Evolutionary conservation across 2,329 filamentous ascomycete genomes (phyloP).

Genomic region (Orbilia javanica): DNA sequence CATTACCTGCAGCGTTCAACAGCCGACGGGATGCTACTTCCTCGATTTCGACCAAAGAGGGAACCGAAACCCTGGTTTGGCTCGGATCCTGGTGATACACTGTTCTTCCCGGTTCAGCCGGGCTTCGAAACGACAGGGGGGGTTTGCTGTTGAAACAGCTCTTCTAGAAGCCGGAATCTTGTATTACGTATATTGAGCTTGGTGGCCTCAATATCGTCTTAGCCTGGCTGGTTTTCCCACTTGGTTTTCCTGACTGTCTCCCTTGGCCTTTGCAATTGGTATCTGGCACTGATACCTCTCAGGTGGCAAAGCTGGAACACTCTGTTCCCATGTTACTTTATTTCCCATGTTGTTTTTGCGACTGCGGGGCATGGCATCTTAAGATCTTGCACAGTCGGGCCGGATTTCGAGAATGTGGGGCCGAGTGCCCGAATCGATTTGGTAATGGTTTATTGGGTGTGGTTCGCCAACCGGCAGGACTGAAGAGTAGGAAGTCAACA

Average conservation of each 20-base stretch:
- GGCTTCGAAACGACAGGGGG: conserved; percentile 29
- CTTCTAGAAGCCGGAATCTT: conserved; percentile 38
- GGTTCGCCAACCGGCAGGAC: not conserved
- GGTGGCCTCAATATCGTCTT: conserved; percentile 20
- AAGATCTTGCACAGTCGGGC: not conserved
- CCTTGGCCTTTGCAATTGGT: too few species aligned
- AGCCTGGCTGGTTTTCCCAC: not conserved
- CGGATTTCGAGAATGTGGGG: not conserved
- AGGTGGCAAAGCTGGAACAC: not conserved
- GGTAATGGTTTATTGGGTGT: not conserved
- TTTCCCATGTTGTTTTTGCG: not conserved
- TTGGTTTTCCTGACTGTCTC: too few species aligned
- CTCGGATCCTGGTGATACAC: conserved; percentile 25
- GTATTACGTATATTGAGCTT: conserved; percentile 4
- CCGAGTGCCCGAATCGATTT: not conserved
- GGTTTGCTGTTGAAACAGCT: conserved; percentile 31
- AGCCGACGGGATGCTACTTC: conserved; percentile 43
- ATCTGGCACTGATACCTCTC: not conserved
- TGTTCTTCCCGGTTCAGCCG: conserved; percentile 35
- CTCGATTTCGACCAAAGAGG: conserved; percentile 21
- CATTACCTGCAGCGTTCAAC: conserved; percentile 49
- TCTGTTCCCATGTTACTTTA: not conserved
- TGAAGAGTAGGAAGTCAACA: not conserved
- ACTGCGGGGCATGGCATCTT: conserved; percentile 2
- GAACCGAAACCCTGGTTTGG: conserved; percentile 27